Percentiles rank a stretch among this genome's conserved stretches.
Evolutionary conservation across 2,329 filamentous ascomycete species (phyloP).

Genomic region (Ascosphaera apis): DNA sequence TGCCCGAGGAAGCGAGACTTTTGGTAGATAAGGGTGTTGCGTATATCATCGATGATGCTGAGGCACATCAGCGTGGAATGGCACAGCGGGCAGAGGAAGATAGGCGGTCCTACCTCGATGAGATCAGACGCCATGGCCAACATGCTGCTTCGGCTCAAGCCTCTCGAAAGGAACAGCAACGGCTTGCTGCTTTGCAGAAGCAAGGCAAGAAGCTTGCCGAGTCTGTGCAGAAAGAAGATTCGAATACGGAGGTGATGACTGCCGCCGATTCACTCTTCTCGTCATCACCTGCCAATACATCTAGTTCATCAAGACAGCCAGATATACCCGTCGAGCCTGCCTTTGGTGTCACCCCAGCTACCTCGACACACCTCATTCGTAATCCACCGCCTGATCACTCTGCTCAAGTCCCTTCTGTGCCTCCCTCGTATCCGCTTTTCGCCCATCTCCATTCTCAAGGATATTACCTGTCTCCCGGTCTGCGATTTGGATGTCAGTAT

Average conservation of each 20-base stretch:
- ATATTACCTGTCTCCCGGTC: slow-evolving; percentile 75
- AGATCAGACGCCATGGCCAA: slow-evolving; percentile 30
- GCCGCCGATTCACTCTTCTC: slow-evolving; percentile 4
- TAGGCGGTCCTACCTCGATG: slow-evolving; percentile 36
- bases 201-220: slow-evolving; percentile 14
- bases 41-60: slow-evolving; percentile 58
- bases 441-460: slow-evolving; percentile 53
- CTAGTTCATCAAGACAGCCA: slow-evolving; percentile 3
- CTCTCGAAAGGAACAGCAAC: slow-evolving; percentile 26
- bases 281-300: slow-evolving; percentile 2
- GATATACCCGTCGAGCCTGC: slow-evolving; percentile 6
- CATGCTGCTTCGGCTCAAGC: slow-evolving; percentile 24
- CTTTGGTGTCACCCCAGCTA: slow-evolving; percentile 26
- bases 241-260: slow-evolving; percentile 3
- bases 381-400: slow-evolving; percentile 10
- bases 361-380: slow-evolving; percentile 24
- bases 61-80: slow-evolving; percentile 44
- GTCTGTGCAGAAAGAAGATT: slow-evolving; percentile 7
- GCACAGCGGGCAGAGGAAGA: slow-evolving; percentile 33
- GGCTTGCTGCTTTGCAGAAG: slow-evolving; percentile 27
- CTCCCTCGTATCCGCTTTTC: slow-evolving; percentile 48
- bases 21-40: slow-evolving; percentile 56
- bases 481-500: slow-evolving; percentile 87
- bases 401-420: slow-evolving; percentile 15
- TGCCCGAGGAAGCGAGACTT: slow-evolving; percentile 69